Evolutionary conservation across 768 basidiomycete genomes (phyloP).

Genomic region (Kwoniella shandongensis): DNA sequence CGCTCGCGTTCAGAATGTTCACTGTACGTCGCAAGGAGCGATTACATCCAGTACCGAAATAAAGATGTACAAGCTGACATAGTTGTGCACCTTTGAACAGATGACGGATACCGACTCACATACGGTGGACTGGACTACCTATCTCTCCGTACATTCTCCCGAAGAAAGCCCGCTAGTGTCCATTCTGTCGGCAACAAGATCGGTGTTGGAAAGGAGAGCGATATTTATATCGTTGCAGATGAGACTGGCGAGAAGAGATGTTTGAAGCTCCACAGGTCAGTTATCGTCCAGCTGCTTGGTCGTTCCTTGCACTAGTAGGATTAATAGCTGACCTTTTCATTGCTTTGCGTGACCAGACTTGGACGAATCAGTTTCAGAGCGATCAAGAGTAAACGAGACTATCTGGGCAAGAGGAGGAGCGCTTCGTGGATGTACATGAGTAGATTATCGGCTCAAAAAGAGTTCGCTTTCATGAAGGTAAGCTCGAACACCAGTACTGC

Average conservation of each 20-base stretch:
- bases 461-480: conserved; percentile 99
- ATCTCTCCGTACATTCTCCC: conserved; percentile 87
- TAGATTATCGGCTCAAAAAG: conserved; percentile 90
- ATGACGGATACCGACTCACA: conserved; percentile 94
- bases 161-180: conserved; percentile 70
- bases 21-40: conserved; percentile 70
- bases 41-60: background rate
- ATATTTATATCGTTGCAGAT: conserved; percentile 65
- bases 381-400: conserved; percentile 95
- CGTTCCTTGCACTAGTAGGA: conserved; percentile 1
- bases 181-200: conserved; percentile 95
- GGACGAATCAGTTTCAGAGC: conserved; percentile 97
- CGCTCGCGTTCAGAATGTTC: conserved; percentile 82
- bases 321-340: background rate
- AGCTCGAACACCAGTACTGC: no score
- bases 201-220: conserved; percentile 97
- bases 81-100: conserved; percentile 56
- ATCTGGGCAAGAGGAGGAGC: conserved; percentile 89
- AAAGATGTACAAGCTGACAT: background rate
- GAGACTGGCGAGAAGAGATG: conserved; percentile 81
- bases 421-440: conserved; percentile 99
- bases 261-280: conserved; percentile 87
- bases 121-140: conserved; percentile 99
- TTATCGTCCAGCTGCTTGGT: background rate
- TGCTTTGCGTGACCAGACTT: conserved; percentile 60